Conservation (phyloP, 331 rosid species). For the Arachis monticola region DNA sequence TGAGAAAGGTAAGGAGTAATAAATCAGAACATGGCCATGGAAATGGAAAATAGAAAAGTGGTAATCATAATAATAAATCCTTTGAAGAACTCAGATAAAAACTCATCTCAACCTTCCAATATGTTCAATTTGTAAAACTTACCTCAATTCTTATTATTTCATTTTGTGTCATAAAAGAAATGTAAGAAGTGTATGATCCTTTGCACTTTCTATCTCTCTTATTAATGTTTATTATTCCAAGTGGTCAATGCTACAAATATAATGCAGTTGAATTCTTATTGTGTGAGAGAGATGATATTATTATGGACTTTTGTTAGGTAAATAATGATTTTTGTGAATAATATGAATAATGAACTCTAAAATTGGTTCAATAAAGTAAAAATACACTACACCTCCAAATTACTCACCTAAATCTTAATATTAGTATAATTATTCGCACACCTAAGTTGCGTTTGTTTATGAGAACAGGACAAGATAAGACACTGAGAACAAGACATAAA, state of each 20-base stretch:
- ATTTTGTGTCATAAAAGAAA: slow-evolving; percentile 41
- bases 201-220: slow-evolving; percentile 33
- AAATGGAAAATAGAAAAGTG: slow-evolving; percentile 60
- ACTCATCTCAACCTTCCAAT: slow-evolving; percentile 1
- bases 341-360: no score
- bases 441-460: no score
- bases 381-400: slow-evolving; percentile 28
- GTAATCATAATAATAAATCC: slow-evolving; percentile 13
- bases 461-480: no score
- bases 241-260: slow-evolving; percentile 36
- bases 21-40: slow-evolving; percentile 67
- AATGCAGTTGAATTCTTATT: slow-evolving; percentile 30
- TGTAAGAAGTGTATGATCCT: slow-evolving; percentile 38
- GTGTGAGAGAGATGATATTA: not conserved
- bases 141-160: slow-evolving; percentile 38
- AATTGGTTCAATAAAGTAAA: slow-evolving; percentile 34
- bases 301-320: no score
- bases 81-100: slow-evolving; percentile 39
- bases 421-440: no score
- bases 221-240: slow-evolving; percentile 24
- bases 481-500: no score
- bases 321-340: no score
- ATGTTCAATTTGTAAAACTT: slow-evolving; percentile 34
- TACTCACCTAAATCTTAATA: no score
- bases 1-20: slow-evolving; percentile 60